Percentiles rank a stretch among this genome's conserved stretches.
These are phyloP conservation scores for Patellifolia procumbens DNA, from an alignment of 179 eudicot genomes.

Conservation along the genomic window DNA sequence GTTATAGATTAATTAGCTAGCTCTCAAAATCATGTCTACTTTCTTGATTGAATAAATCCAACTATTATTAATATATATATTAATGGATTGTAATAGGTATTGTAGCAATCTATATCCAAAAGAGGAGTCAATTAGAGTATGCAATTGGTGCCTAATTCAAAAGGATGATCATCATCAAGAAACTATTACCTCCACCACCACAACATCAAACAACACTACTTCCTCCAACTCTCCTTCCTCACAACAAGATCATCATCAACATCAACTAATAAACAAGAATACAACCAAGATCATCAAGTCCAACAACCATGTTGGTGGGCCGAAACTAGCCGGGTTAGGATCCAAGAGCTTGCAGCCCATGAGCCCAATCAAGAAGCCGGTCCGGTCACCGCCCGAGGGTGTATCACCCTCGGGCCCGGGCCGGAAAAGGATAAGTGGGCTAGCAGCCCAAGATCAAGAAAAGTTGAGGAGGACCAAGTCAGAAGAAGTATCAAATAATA, in stretches of 20 bases:
- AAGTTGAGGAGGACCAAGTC: constrained; percentile 28
- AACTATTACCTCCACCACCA: constrained; percentile 5
- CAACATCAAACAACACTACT: constrained; percentile 25
- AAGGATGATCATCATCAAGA: constrained; percentile 24
- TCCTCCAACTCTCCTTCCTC: constrained; percentile 33
- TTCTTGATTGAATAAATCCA: constrained; percentile 3
- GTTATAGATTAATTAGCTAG: neutral
- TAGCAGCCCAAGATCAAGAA: constrained; percentile 2
- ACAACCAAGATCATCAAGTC: constrained; percentile 5
- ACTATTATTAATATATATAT: neutral
- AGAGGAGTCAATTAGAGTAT: constrained; percentile 60
- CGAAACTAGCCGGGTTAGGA: neutral
- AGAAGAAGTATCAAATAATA: constrained; percentile 23
- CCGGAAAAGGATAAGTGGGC: constrained; percentile 20
- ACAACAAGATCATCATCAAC: constrained; percentile 3
- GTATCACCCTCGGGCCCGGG: constrained; percentile 21
- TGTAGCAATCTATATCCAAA: constrained; percentile 83
- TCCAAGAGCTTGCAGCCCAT: constrained; percentile 25
- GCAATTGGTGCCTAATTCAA: constrained; percentile 82
- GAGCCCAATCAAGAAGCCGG: constrained; percentile 40
- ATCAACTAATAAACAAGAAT: constrained; percentile 16
- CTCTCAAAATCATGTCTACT: neutral
- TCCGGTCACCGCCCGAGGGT: constrained; percentile 20
- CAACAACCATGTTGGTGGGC: constrained; percentile 21
- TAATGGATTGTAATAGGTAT: constrained; percentile 44